Conservation (phyloP, 192 early-diverging fungal genomes). For the Dissophora ornata region DNA sequence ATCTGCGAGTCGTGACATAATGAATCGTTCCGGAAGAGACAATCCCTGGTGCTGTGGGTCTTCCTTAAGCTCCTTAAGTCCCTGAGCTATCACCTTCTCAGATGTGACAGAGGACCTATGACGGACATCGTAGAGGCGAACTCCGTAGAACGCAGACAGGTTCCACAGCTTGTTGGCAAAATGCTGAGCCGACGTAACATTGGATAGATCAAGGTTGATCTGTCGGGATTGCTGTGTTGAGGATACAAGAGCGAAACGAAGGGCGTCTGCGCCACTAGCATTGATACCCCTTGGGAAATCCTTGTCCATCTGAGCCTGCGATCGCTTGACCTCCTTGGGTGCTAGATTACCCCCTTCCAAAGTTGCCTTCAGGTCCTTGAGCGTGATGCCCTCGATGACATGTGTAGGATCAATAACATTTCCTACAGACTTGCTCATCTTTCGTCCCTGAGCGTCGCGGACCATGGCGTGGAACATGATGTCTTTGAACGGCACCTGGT, state of each 20-base stretch:
- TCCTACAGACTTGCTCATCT: constrained; percentile 89
- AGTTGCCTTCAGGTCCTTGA: constrained; percentile 73
- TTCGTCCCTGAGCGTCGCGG: constrained; percentile 87
- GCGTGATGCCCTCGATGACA: constrained; percentile 83
- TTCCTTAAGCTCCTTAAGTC: background rate
- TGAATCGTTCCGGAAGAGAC: constrained; percentile 84
- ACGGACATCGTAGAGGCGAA: constrained; percentile 67
- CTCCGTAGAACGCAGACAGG: constrained; percentile 77
- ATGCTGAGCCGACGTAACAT: constrained; percentile 85
- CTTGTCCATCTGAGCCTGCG: constrained; percentile 70
- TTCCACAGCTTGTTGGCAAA: constrained; percentile 99
- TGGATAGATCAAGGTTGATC: constrained; percentile 92
- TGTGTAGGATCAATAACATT: constrained; percentile 89
- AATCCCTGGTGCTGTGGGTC: constrained; percentile 14
- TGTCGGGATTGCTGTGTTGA: constrained; percentile 86
- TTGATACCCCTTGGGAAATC: constrained; percentile 94
- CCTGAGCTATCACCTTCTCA: constrained; percentile 6
- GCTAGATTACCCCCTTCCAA: constrained; percentile 82
- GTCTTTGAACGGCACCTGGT: constrained; percentile 83
- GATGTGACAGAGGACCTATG: constrained; percentile 28
- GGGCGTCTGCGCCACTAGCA: constrained; percentile 89
- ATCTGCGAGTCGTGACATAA: constrained; percentile 83
- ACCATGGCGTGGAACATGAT: constrained; percentile 96
- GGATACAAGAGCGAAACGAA: constrained; percentile 75
- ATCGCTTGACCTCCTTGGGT: constrained; percentile 76